Evolutionary conservation across 2,329 filamentous ascomycete species (phyloP).

Genomic region (Pyrenochaeta sp.): DNA sequence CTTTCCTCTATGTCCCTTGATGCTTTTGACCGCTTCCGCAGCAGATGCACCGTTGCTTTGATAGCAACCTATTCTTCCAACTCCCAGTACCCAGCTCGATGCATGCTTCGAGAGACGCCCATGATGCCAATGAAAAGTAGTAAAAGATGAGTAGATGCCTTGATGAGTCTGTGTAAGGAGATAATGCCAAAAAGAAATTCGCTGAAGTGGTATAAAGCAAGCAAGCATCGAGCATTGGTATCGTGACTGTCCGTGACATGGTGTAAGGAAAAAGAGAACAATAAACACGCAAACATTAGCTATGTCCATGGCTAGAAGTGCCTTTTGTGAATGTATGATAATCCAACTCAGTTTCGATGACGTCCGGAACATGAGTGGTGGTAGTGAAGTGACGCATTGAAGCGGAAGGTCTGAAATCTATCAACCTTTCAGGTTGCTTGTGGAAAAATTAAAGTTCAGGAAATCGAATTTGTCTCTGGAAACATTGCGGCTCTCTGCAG

Average conservation of each 20-base stretch:
- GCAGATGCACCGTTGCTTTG: conserved; percentile 16
- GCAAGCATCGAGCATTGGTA: conserved; percentile 35
- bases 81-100: conserved; percentile 14
- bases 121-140: conserved; percentile 11
- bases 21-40: conserved; percentile 16
- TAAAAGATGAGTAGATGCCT: conserved; percentile 12
- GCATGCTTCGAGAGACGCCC: conserved; percentile 8
- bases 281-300: conserved; percentile 30
- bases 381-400: conserved; percentile 24
- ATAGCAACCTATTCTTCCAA: conserved; percentile 13
- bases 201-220: conserved; percentile 48
- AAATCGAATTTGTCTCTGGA: conserved; percentile 49
- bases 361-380: conserved; percentile 13
- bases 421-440: conserved; percentile 40
- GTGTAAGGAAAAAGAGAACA: conserved; percentile 25
- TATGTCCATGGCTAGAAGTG: conserved; percentile 26
- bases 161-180: conserved; percentile 54
- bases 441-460: conserved; percentile 47
- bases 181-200: conserved; percentile 68
- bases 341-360: conserved; percentile 1
- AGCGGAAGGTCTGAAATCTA: conserved; percentile 29
- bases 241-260: conserved; percentile 40
- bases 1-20: conserved; percentile 1
- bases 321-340: conserved; percentile 16
- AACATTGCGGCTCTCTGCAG: conserved; percentile 37